A percentile compares a stretch with the other conserved stretches of the same genome.
Evolutionary conservation across 2,329 filamentous ascomycete genomes (phyloP).

Genomic region (Aspergillus sp.): DNA sequence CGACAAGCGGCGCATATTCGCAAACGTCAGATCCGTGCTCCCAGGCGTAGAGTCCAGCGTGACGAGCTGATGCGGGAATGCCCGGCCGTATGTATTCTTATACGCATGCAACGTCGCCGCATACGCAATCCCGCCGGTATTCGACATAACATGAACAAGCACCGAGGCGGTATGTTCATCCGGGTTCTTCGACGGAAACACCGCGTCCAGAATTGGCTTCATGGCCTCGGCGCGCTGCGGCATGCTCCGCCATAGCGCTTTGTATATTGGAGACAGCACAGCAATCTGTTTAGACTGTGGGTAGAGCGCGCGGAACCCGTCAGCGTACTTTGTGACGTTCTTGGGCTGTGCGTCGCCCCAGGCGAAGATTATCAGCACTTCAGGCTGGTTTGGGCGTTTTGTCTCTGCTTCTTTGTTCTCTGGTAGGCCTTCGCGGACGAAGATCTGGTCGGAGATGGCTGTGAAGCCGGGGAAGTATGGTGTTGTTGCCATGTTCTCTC

Average conservation of each 20-base stretch:
- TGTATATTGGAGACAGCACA: background rate
- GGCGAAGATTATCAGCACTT: background rate
- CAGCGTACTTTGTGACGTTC: constrained; percentile 4
- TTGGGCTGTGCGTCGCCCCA: constrained; percentile 8
- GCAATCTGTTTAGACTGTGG: background rate
- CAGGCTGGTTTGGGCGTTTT: background rate
- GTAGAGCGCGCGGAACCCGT: background rate
- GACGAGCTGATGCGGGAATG: background rate
- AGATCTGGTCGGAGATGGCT: background rate
- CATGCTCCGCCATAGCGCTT: background rate
- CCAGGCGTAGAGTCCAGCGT: constrained; percentile 6
- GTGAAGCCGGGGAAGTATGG: constrained; percentile 4
- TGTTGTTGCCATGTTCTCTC: background rate
- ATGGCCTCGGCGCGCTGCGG: constrained; percentile 1
- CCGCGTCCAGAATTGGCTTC: background rate
- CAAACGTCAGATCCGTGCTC: background rate
- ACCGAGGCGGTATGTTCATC: background rate
- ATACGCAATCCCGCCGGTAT: constrained; percentile 5
- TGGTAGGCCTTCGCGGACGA: background rate
- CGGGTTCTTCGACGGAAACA: background rate
- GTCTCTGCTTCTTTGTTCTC: background rate
- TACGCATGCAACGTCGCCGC: constrained; percentile 1
- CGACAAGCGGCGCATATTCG: constrained; percentile 1
- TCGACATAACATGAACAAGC: constrained; percentile 4
- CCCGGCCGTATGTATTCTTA: background rate